These are phyloP conservation scores for Arthrobotrys sphaeroides DNA, from an alignment of 2,329 filamentous ascomycete species.

Conservation along the genomic window DNA sequence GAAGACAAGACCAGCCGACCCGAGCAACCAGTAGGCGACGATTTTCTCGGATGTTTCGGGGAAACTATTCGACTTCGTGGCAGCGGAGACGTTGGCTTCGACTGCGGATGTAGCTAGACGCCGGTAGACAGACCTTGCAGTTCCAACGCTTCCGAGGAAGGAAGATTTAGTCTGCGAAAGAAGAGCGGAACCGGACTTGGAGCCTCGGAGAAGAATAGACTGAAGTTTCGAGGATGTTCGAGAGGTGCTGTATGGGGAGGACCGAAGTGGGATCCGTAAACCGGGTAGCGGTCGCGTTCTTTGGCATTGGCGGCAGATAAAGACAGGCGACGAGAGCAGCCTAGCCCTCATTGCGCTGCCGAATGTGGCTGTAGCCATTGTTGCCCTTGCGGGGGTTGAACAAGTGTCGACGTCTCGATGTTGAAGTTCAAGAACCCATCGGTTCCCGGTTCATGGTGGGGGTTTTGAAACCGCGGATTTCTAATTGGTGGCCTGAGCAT, in stretches of 20 bases:
- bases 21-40: constrained; percentile 92
- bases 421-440: constrained; percentile 14
- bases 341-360: constrained; percentile 21
- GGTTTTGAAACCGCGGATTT: constrained; percentile 37
- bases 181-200: not conserved
- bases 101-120: constrained; percentile 16
- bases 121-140: constrained; percentile 26
- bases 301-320: constrained; percentile 49
- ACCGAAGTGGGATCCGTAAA: not conserved
- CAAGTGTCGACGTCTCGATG: constrained; percentile 7
- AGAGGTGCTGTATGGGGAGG: constrained; percentile 25
- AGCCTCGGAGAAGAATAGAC: not conserved
- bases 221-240: constrained; percentile 21
- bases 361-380: constrained; percentile 38
- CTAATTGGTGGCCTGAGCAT: constrained; percentile 52
- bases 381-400: constrained; percentile 21
- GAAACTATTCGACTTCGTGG: constrained; percentile 38
- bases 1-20: constrained; percentile 90
- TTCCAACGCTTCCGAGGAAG: not conserved
- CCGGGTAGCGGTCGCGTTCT: not conserved
- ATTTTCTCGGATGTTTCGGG: constrained; percentile 74
- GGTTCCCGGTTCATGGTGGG: not conserved
- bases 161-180: not conserved
- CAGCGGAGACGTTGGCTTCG: not conserved
- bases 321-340: constrained; percentile 13